Percentiles rank a stretch among this genome's conserved stretches.
Evolutionary conservation across 169 alveolate genomes (phyloP).

Genomic region (Plasmodium knowlesi): DNA sequence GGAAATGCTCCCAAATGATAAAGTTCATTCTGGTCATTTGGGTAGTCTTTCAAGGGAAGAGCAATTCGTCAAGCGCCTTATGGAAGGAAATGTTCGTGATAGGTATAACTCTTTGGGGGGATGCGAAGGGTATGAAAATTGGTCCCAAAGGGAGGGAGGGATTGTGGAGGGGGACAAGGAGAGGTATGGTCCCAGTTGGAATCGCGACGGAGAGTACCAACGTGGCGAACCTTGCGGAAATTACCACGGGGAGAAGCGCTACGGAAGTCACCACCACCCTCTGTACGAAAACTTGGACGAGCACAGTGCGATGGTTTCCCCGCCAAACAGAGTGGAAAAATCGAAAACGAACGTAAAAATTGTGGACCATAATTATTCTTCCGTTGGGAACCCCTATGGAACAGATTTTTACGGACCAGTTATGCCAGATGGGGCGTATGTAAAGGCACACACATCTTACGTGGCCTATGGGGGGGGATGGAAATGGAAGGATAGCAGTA

Average conservation of each 20-base stretch:
- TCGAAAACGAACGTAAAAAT: neutral
- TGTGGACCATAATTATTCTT: neutral
- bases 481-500: neutral
- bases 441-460: neutral
- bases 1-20: neutral
- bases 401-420: neutral
- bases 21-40: neutral
- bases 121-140: neutral
- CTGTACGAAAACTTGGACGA: neutral
- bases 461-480: neutral
- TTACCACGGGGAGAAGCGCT: neutral
- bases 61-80: neutral
- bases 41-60: neutral
- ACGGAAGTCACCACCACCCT: neutral
- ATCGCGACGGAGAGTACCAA: neutral
- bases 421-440: neutral
- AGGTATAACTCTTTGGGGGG: neutral
- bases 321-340: neutral
- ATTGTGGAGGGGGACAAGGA: neutral
- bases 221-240: neutral
- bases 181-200: neutral
- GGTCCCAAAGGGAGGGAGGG: neutral
- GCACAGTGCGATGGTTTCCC: neutral
- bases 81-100: neutral
- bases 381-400: neutral